Conservation (phyloP, 352 stramenopile species). For the Pythium rhizo-oryzae region DNA sequence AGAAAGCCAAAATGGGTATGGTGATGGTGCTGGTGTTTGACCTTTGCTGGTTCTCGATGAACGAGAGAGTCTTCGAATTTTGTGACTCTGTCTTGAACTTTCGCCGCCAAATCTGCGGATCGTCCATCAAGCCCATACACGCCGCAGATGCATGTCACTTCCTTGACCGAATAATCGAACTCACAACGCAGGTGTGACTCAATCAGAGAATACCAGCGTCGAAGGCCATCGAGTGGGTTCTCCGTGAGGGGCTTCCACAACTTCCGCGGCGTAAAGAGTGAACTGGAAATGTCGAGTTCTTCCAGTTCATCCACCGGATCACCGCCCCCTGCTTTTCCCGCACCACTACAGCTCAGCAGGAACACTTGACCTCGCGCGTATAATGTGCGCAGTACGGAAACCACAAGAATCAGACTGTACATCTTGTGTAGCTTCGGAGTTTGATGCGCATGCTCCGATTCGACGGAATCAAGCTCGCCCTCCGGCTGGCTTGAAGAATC, state of each 20-base stretch:
- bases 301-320: constrained; percentile 31
- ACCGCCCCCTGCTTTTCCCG: background rate
- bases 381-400: constrained; percentile 75
- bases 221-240: constrained; percentile 68
- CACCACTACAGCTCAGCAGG: constrained; percentile 42
- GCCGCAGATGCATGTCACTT: constrained; percentile 69
- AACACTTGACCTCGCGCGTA: constrained; percentile 69
- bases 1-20: constrained; percentile 18
- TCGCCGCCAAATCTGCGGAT: constrained; percentile 12
- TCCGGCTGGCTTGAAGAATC: constrained; percentile 25
- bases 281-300: constrained; percentile 70
- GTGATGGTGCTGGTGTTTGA: constrained; percentile 7
- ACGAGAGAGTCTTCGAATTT: constrained; percentile 17
- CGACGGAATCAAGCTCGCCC: constrained; percentile 7
- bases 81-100: constrained; percentile 23
- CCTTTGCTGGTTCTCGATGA: background rate
- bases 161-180: constrained; percentile 80
- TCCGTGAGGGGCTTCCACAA: constrained; percentile 70
- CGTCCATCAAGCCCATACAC: constrained; percentile 66
- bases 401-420: constrained; percentile 85
- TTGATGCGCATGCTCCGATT: constrained; percentile 25
- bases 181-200: constrained; percentile 81
- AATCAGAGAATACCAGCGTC: constrained; percentile 80
- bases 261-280: constrained; percentile 78
- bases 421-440: constrained; percentile 76